Percentiles rank a stretch among this genome's conserved stretches.
phyloP scores from a whole-genome alignment of 2,329 filamentous ascomycete genomes.

The Periconia macrospinosa region DNA sequence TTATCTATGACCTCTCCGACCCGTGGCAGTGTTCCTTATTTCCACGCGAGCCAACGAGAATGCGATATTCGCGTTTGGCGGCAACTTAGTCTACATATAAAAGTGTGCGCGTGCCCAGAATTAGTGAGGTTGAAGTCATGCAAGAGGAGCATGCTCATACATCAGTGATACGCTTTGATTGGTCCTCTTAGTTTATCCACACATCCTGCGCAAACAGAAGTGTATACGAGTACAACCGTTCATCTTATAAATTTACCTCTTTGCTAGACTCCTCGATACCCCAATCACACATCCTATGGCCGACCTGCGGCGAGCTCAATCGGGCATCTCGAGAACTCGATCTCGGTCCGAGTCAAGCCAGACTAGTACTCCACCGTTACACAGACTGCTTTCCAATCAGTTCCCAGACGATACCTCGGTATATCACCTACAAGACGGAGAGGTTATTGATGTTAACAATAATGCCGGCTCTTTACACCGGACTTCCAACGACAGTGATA shows the following conservation, averaged over 20 bases:
- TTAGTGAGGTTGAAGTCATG: too few relatives aligned
- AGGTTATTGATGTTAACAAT: conserved; percentile 23
- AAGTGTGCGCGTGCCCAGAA: too few relatives aligned
- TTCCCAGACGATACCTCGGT: conserved; percentile 40
- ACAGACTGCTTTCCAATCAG: conserved; percentile 32
- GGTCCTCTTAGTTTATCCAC: too few relatives aligned
- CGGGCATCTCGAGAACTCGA: conserved; percentile 20
- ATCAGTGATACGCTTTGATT: too few relatives aligned
- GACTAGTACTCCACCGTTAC: conserved; percentile 21
- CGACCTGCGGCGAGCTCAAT: conserved; percentile 6
- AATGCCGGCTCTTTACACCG: conserved; percentile 23
- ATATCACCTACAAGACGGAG: conserved; percentile 36
- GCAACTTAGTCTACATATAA: too few relatives aligned
- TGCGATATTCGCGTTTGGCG: too few relatives aligned
- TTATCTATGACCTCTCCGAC: neutral
- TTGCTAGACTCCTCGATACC: neutral
- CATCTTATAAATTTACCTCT: neutral
- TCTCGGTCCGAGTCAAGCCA: conserved; percentile 27
- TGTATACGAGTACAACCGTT: too few relatives aligned
- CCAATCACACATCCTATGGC: conserved; percentile 7
- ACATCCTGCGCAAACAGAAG: too few relatives aligned
- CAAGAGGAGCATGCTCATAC: too few relatives aligned
- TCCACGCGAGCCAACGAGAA: too few relatives aligned
- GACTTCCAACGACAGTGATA: conserved; percentile 12
- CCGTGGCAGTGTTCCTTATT: too few relatives aligned